These are phyloP conservation scores for Lumnitzera racemosa DNA, from an alignment of 345 rosid genomes.

Conservation along the genomic window DNA sequence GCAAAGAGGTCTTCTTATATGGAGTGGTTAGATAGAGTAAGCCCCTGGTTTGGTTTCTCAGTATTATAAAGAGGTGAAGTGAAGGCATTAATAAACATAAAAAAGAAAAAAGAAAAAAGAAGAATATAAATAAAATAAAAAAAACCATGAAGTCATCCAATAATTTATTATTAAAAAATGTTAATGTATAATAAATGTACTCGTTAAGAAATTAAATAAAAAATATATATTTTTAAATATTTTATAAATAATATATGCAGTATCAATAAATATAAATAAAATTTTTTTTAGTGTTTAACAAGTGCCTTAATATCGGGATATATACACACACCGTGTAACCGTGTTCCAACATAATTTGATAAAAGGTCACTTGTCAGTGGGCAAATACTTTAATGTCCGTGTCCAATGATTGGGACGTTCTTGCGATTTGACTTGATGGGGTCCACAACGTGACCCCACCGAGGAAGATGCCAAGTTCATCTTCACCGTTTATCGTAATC, in stretches of 20 bases:
- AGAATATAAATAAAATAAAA: neutral
- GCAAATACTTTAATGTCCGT: conserved; percentile 6
- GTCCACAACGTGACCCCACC: neutral
- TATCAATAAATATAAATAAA: too few relatives aligned
- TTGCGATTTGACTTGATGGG: conserved; percentile 1
- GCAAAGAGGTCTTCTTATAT: conserved; percentile 2
- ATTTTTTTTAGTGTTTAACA: too few relatives aligned
- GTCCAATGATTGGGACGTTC: conserved; percentile 32
- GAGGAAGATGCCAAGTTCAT: neutral
- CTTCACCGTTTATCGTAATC: neutral
- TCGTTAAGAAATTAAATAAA: neutral
- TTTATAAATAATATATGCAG: too few relatives aligned
- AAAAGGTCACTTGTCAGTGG: conserved; percentile 6
- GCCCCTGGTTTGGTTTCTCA: conserved; percentile 27
- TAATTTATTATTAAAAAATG: too few relatives aligned
- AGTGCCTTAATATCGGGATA: too few relatives aligned
- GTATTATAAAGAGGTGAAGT: neutral
- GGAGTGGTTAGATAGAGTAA: conserved; percentile 38
- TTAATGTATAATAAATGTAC: too few relatives aligned
- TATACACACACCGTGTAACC: neutral
- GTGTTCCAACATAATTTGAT: neutral
- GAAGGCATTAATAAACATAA: neutral
- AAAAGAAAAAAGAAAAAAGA: neutral
- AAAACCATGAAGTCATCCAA: too few relatives aligned
- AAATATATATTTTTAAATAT: neutral